Percentiles rank a stretch among this genome's conserved stretches.
These are phyloP conservation scores for Talaromyces sp. DNA, from an alignment of 2,329 filamentous ascomycete species.

Conservation along the genomic window DNA sequence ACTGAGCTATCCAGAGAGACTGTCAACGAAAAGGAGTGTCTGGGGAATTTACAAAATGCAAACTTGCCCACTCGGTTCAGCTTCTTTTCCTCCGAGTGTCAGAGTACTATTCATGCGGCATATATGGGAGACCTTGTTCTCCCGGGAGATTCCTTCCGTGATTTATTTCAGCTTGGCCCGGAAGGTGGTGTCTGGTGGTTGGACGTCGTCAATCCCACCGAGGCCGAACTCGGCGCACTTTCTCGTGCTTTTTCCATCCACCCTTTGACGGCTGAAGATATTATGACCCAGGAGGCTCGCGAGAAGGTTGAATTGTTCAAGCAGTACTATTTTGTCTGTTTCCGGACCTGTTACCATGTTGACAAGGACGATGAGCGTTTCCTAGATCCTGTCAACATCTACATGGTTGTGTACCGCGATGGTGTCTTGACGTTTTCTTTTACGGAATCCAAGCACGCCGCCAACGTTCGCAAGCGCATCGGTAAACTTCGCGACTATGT, in stretches of 20 bases:
- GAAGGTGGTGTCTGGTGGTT: slow-evolving; percentile 96
- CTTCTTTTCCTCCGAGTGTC: slow-evolving; percentile 93
- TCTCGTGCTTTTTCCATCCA: slow-evolving; percentile 95
- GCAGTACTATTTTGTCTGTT: slow-evolving; percentile 97
- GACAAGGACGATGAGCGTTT: slow-evolving; percentile 75
- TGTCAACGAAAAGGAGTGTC: slow-evolving; percentile 26
- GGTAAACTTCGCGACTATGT: slow-evolving; percentile 91
- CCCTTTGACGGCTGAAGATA: slow-evolving; percentile 92
- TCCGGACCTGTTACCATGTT: slow-evolving; percentile 83
- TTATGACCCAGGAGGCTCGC: slow-evolving; percentile 86
- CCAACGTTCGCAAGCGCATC: slow-evolving; percentile 86
- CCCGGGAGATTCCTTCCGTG: slow-evolving; percentile 81
- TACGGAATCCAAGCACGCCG: slow-evolving; percentile 75
- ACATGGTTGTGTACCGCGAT: slow-evolving; percentile 93
- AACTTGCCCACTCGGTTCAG: slow-evolving; percentile 76
- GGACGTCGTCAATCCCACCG: slow-evolving; percentile 83
- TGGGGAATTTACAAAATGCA: slow-evolving; percentile 34
- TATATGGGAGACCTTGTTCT: slow-evolving; percentile 84
- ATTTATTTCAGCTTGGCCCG: slow-evolving; percentile 68
- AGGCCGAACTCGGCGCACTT: slow-evolving; percentile 79
- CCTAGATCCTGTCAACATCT: slow-evolving; percentile 91
- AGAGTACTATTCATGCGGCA: slow-evolving; percentile 85
- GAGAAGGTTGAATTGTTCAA: slow-evolving; percentile 98
- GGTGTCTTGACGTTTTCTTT: slow-evolving; percentile 95
- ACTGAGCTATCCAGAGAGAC: slow-evolving; percentile 2